Percentiles rank a stretch among this genome's conserved stretches.
Evolutionary conservation across 805 yeast species (phyloP).

Genomic region (Starmerella scarabaei): DNA sequence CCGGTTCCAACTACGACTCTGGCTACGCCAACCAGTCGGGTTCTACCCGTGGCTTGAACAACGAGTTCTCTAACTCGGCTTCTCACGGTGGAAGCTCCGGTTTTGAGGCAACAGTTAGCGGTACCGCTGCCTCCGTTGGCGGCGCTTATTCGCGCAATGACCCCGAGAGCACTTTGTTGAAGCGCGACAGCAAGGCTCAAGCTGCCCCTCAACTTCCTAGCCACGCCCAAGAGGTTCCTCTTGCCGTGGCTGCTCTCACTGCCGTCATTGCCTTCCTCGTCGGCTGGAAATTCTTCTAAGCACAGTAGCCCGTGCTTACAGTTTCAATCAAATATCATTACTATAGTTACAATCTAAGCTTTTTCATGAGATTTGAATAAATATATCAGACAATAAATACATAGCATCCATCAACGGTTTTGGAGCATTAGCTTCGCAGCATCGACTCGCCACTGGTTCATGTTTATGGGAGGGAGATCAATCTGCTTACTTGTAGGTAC

Average conservation of each 20-base stretch:
- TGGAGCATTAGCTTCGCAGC: background rate
- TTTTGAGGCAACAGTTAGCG: background rate
- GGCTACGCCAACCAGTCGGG: constrained; percentile 1
- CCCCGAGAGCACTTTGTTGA: background rate
- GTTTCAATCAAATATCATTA: background rate
- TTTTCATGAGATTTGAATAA: no score
- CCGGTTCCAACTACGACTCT: constrained; percentile 1
- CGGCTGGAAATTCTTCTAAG: constrained; percentile 60
- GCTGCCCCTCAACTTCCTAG: no score
- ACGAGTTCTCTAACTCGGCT: constrained; percentile 17
- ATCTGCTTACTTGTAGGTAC: background rate
- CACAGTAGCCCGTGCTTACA: background rate
- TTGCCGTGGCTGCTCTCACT: constrained; percentile 41
- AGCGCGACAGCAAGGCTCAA: background rate
- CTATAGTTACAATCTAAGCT: no score
- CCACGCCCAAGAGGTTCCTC: constrained; percentile 34
- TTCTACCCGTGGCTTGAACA: background rate
- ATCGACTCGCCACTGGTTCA: background rate
- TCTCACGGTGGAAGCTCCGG: constrained; percentile 2
- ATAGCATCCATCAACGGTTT: background rate
- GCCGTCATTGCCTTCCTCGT: constrained; percentile 44
- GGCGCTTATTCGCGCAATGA: background rate
- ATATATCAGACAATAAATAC: no score
- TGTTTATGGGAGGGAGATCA: background rate
- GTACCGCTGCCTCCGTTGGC: constrained; percentile 1